phyloP scores from a whole-genome alignment of 1,284 basidiomycete species.

The Ganoderma boninense region DNA sequence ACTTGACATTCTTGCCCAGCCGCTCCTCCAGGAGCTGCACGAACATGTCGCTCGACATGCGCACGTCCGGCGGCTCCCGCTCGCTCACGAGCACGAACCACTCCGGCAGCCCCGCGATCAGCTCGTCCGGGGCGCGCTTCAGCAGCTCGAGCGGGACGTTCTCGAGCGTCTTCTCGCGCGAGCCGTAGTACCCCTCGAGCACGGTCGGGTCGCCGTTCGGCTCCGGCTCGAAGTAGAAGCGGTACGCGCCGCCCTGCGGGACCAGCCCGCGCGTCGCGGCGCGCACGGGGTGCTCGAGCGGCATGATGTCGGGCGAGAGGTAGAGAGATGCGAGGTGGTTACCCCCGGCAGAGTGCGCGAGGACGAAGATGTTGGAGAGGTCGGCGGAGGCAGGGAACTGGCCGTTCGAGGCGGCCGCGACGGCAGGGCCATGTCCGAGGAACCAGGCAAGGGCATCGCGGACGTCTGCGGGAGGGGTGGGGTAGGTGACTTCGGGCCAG shows the following conservation, averaged over 20 bases:
- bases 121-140: constrained; percentile 43
- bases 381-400: constrained; percentile 3
- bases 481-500: constrained; percentile 60
- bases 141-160: constrained; percentile 52
- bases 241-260: constrained; percentile 55
- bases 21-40: constrained; percentile 44
- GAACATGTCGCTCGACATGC: constrained; percentile 45
- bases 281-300: constrained; percentile 42
- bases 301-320: constrained; percentile 49
- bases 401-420: constrained; percentile 20
- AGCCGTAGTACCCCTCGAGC: constrained; percentile 54
- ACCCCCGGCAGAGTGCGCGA: constrained; percentile 69
- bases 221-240: constrained; percentile 40
- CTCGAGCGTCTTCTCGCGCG: constrained; percentile 48
- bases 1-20: constrained; percentile 39
- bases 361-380: constrained; percentile 52
- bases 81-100: constrained; percentile 58
- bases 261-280: constrained; percentile 53
- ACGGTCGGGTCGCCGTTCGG: constrained; percentile 35
- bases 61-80: constrained; percentile 56
- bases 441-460: constrained; percentile 67
- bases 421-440: constrained; percentile 48
- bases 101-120: constrained; percentile 51
- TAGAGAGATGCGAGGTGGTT: constrained; percentile 55
- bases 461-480: constrained; percentile 60